phyloP scores from a whole-genome alignment of 2,329 filamentous ascomycete species.

The Aspergillus sclerotialis region DNA sequence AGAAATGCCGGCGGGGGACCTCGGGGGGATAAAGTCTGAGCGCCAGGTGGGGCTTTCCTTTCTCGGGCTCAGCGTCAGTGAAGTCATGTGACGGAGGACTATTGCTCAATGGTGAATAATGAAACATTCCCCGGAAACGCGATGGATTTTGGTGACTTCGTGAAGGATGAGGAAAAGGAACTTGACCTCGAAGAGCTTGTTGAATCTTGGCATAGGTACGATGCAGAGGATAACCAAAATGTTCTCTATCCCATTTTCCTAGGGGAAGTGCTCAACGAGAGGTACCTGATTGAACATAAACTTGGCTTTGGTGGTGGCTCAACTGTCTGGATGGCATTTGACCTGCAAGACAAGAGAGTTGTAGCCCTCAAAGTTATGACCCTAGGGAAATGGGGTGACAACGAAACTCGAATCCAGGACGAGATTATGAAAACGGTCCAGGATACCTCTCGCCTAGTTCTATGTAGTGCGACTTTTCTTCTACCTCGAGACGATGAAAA shows the following conservation, averaged over 20 bases:
- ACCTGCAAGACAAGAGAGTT: slow-evolving; percentile 11
- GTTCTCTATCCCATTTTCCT: slow-evolving; percentile 13
- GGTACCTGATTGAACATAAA: slow-evolving; percentile 20
- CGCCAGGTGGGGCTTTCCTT: too few species aligned
- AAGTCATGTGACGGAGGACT: too few species aligned
- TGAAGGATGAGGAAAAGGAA: slow-evolving; percentile 11
- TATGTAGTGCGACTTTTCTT: slow-evolving; percentile 12
- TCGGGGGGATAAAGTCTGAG: too few species aligned
- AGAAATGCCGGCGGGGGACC: too few species aligned
- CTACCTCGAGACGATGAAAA: slow-evolving; percentile 7
- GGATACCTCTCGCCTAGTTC: slow-evolving; percentile 14
- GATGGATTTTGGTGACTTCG: slow-evolving; percentile 12
- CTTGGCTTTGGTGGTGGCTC: slow-evolving; percentile 16
- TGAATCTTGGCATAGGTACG: slow-evolving; percentile 14
- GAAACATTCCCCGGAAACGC: too few species aligned
- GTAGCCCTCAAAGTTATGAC: slow-evolving; percentile 19
- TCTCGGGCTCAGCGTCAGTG: too few species aligned
- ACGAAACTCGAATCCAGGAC: slow-evolving; percentile 14
- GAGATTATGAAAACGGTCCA: slow-evolving; percentile 12
- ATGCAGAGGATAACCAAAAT: slow-evolving; percentile 4
- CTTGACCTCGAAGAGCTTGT: slow-evolving; percentile 10
- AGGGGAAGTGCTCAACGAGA: slow-evolving; percentile 14
- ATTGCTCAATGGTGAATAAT: too few species aligned
- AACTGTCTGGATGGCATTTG: slow-evolving; percentile 21
- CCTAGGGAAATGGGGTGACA: slow-evolving; percentile 9